phyloP scores from a whole-genome alignment of 1,139 yeast species.

The Saccharomyces pastorianus region DNA sequence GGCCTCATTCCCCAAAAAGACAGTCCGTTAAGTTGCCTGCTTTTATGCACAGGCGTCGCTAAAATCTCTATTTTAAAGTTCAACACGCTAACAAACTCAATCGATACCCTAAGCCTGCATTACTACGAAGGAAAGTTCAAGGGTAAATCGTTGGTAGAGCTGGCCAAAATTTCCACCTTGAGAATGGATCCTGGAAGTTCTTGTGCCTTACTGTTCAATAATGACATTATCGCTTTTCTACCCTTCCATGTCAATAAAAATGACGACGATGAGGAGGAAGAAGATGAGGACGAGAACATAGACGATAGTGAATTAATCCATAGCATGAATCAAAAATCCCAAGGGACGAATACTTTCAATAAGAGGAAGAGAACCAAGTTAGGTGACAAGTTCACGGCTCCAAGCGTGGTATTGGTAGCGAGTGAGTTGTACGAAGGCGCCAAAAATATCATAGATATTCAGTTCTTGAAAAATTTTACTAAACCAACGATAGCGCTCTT shows the following conservation, averaged over 20 bases:
- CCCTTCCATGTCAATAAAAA: conserved; percentile 37
- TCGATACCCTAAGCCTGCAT: conserved; percentile 74
- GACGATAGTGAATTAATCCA: conserved; percentile 28
- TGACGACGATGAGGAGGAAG: conserved; percentile 32
- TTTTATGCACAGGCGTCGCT: conserved; percentile 66
- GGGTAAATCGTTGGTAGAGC: conserved; percentile 41
- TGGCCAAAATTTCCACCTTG: conserved; percentile 40
- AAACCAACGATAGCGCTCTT: conserved; percentile 76
- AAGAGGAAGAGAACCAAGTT: conserved; percentile 7
- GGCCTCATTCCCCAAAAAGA: conserved; percentile 46
- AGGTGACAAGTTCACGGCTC: conserved; percentile 8
- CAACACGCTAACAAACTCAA: conserved; percentile 45
- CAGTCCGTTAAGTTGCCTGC: conserved; percentile 44
- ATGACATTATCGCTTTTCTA: conserved; percentile 65
- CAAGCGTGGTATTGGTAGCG: conserved; percentile 44
- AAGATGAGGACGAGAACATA: conserved; percentile 27
- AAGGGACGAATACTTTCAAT: conserved; percentile 28
- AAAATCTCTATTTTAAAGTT: conserved; percentile 71
- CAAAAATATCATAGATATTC: conserved; percentile 57
- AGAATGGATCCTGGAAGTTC: conserved; percentile 58
- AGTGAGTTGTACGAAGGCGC: conserved; percentile 50
- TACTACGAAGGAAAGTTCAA: conserved; percentile 69
- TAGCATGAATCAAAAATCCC: conserved; percentile 19
- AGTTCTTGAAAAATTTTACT: conserved; percentile 60
- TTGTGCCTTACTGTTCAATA: conserved; percentile 58